Conservation (phyloP, 371 early-diverging fungal species). For the Nosema granulosis region DNA sequence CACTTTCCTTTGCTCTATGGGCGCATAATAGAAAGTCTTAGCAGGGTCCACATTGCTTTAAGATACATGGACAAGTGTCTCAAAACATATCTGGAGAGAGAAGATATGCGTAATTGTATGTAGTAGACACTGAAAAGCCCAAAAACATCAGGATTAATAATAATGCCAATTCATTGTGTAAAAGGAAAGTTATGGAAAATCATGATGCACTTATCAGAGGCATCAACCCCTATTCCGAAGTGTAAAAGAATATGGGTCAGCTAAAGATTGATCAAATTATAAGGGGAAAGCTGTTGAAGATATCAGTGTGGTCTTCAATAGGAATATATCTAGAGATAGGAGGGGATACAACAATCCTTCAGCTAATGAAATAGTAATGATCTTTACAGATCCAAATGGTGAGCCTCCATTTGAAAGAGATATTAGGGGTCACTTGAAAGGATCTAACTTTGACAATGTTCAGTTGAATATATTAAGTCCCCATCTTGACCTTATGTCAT, state of each 20-base stretch:
- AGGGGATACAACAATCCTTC: background rate
- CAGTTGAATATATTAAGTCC: background rate
- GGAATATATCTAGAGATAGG: background rate
- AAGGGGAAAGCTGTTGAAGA: background rate
- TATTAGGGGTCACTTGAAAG: background rate
- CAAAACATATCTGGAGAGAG: background rate
- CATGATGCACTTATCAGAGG: background rate
- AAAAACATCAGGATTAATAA: background rate
- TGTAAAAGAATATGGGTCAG: background rate
- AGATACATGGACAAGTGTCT: background rate
- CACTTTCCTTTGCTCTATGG: background rate
- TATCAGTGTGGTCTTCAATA: background rate
- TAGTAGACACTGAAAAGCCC: background rate
- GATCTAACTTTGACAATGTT: background rate
- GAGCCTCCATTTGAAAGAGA: background rate
- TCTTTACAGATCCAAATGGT: background rate
- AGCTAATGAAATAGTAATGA: background rate
- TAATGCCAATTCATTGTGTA: background rate
- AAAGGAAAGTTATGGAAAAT: background rate
- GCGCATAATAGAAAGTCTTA: background rate
- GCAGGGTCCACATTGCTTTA: background rate
- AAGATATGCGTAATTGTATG: background rate
- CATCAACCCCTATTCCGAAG: background rate
- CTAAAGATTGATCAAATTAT: background rate
- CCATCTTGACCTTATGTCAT: background rate